Conservation (phyloP, 805 yeast species). For the Candida railenensis region DNA sequence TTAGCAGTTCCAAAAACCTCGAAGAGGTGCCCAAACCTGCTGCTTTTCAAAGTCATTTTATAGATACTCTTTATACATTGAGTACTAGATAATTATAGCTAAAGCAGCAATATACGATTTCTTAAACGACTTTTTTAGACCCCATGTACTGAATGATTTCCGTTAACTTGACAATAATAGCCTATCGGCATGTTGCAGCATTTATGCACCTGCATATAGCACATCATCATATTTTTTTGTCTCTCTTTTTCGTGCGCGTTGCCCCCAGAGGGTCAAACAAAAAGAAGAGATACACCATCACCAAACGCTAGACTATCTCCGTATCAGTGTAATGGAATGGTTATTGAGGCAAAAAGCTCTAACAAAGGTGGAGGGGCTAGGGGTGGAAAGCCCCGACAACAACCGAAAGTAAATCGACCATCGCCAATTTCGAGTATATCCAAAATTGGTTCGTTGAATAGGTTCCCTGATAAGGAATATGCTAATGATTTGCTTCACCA, state of each 20-base stretch:
- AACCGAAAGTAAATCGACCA: slow-evolving; percentile 14
- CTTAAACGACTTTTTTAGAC: background rate
- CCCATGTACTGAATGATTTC: too few species aligned
- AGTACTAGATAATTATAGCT: background rate
- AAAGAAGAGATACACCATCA: background rate
- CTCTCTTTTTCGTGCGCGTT: too few species aligned
- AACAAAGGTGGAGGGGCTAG: background rate
- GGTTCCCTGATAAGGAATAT: slow-evolving; percentile 34
- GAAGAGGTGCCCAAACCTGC: slow-evolving; percentile 28
- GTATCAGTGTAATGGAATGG: slow-evolving; percentile 10
- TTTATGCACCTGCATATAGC: background rate
- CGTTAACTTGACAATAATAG: too few species aligned
- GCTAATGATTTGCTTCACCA: slow-evolving; percentile 58
- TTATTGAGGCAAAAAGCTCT: slow-evolving; percentile 5
- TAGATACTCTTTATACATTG: background rate
- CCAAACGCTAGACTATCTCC: background rate
- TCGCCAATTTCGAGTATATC: slow-evolving; percentile 37
- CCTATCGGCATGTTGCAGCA: background rate
- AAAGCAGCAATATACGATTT: background rate
- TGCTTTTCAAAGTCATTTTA: background rate
- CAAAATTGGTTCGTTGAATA: slow-evolving; percentile 37
- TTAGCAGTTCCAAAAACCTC: too few species aligned
- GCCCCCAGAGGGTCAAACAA: too few species aligned
- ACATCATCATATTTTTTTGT: too few species aligned
- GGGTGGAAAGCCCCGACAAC: slow-evolving; percentile 1